A percentile compares a stretch with the other conserved stretches of the same genome.
phyloP scores from a whole-genome alignment of 2,329 filamentous ascomycete genomes.

The Sporothrix humicola region DNA sequence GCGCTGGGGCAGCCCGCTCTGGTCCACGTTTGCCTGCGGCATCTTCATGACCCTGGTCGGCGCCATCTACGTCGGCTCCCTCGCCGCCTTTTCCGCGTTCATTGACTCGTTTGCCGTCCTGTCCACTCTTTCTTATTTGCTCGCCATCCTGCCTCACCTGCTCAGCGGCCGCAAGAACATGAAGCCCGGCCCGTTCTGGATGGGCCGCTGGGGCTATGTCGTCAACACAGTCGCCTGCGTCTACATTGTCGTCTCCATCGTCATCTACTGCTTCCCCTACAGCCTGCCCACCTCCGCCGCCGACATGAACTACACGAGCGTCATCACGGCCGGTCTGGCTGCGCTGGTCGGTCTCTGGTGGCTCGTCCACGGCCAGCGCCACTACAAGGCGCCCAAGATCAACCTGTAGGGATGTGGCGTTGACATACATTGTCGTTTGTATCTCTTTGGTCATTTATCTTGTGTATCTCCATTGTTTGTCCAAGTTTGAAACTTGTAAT shows the following conservation, averaged over 20 bases:
- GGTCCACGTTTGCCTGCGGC: conserved; percentile 57
- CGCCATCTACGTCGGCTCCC: conserved; percentile 68
- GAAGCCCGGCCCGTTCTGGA: conserved; percentile 60
- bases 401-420: neutral
- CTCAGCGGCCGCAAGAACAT: conserved; percentile 53
- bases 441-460: too few relatives aligned
- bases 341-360: conserved; percentile 51
- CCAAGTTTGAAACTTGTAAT: too few relatives aligned
- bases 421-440: too few relatives aligned
- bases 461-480: too few relatives aligned
- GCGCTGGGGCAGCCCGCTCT: conserved; percentile 46
- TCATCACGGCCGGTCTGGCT: conserved; percentile 53
- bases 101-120: conserved; percentile 57
- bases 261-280: conserved; percentile 65
- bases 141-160: conserved; percentile 65
- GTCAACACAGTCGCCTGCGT: conserved; percentile 55
- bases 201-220: conserved; percentile 51
- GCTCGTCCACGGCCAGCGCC: conserved; percentile 42
- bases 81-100: conserved; percentile 70
- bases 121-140: conserved; percentile 61
- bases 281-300: conserved; percentile 49
- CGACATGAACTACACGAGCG: conserved; percentile 57
- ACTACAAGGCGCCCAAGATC: conserved; percentile 32
- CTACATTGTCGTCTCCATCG: conserved; percentile 64
- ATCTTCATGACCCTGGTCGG: conserved; percentile 59